These are phyloP conservation scores for Grosmannia penicillata DNA, from an alignment of 2,329 filamentous ascomycete species.

Conservation along the genomic window DNA sequence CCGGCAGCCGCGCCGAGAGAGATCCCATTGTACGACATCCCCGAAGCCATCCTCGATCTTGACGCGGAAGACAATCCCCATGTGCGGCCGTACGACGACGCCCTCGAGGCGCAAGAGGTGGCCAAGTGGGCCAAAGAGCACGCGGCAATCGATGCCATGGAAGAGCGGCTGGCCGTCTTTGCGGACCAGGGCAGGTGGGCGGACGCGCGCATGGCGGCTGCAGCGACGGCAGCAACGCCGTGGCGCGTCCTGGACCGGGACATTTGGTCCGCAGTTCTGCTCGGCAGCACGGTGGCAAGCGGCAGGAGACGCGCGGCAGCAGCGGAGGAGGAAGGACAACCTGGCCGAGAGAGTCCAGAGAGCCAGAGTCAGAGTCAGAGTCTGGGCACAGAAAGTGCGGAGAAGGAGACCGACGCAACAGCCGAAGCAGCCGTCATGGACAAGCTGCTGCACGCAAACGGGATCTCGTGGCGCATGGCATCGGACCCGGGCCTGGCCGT, in stretches of 20 bases:
- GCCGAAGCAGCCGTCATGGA: background rate
- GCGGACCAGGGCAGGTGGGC: slow-evolving; percentile 11
- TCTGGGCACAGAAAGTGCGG: too few relatives aligned
- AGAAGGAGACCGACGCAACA: too few relatives aligned
- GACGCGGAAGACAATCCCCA: slow-evolving; percentile 29
- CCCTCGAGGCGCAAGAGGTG: slow-evolving; percentile 19
- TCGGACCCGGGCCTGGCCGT: slow-evolving; percentile 9
- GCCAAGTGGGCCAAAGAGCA: slow-evolving; percentile 15
- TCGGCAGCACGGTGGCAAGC: background rate
- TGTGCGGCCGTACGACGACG: slow-evolving; percentile 25
- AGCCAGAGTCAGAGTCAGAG: too few relatives aligned
- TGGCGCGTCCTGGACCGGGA: slow-evolving; percentile 29
- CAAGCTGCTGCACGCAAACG: slow-evolving; percentile 13
- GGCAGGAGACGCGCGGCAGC: background rate
- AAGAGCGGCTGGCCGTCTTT: slow-evolving; percentile 16
- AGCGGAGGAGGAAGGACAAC: background rate
- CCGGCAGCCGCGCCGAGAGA: background rate
- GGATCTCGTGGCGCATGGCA: slow-evolving; percentile 13
- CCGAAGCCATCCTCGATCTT: slow-evolving; percentile 32
- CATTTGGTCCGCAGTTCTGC: slow-evolving; percentile 24
- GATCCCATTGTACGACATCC: slow-evolving; percentile 21
- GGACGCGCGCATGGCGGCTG: slow-evolving; percentile 4
- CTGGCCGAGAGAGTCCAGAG: background rate
- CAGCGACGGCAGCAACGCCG: slow-evolving; percentile 9
- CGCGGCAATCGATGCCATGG: slow-evolving; percentile 11